Base-by-base conservation (phyloP, 1,284 basidiomycete genomes). In the Cryptococcus deneoformans region DNA sequence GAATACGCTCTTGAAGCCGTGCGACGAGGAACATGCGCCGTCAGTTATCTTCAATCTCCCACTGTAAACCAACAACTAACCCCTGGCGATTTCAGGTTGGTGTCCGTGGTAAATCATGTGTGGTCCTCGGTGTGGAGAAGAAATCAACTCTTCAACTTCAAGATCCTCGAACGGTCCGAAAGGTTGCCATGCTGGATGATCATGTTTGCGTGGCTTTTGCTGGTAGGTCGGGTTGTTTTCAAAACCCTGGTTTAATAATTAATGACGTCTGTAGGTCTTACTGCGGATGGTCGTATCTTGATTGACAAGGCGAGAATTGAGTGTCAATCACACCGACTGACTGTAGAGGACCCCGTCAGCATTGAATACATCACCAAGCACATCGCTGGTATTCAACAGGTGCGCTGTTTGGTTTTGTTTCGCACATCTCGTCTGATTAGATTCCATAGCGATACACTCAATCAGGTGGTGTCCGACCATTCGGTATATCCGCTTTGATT, bases 1-100 rank as follows among this genome's bases (percentile, higher is more conserved):
- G 96, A 99, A 80, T 99, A 99, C 79, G 96, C 96, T 6, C 81
- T 89, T 24, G 96, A 99, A 79, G 96, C 96, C 52, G 96, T 99
- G 50, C 83, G 91, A 68, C 93, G 95, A 77, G 96, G 96, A 51
- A 99, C 96, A 12, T 98, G 95, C 77, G 95, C 95, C 53, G 95
- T 96, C 73, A 73, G 84, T 81, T 37, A 10, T 20, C 24, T 39
- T 40, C 35, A 10, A 10, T 43, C 37, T 47, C 42, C 11, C 16
- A 29, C 16, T 11, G 16, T 16, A 24, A 44, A 46, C 39, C 37
- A 45, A 46, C 36, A 8, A 57, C 50, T 34, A 34, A 46, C 16
- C 34, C 43, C 36, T 20, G 16, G 7, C 16, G 36, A 11, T 46
- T 12, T 1, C 62, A 95, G 92, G 92, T 99, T 60, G 96, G 96